phyloP scores from a whole-genome alignment of 192 early-diverging fungal genomes.

The Linderina pennispora region DNA sequence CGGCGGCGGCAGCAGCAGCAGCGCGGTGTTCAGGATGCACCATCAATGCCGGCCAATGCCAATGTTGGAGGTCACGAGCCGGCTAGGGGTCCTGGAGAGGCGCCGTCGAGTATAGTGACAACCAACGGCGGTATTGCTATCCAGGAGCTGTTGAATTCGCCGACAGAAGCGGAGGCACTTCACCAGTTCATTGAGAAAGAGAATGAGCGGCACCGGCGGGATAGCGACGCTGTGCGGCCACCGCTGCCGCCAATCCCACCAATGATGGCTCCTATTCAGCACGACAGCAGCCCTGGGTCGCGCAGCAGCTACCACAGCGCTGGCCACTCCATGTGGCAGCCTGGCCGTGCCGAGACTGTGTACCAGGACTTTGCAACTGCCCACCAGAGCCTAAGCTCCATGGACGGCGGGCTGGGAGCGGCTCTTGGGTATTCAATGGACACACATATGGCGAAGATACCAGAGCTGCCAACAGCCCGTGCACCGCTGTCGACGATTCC shows the following conservation, averaged over 20 bases:
- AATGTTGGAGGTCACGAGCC: too few relatives aligned
- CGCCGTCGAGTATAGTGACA: too few relatives aligned
- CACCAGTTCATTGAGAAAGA: slow-evolving; percentile 40
- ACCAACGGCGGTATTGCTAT: slow-evolving; percentile 30
- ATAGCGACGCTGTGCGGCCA: slow-evolving; percentile 17
- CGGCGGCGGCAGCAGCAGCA: not conserved
- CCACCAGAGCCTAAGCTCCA: slow-evolving; percentile 42
- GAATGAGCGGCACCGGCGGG: slow-evolving; percentile 36
- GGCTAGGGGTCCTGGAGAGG: too few relatives aligned
- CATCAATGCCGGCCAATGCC: too few relatives aligned
- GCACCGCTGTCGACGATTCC: slow-evolving; percentile 2
- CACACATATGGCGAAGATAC: too few relatives aligned
- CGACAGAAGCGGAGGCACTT: slow-evolving; percentile 13
- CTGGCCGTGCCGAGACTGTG: slow-evolving; percentile 34
- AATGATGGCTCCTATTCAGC: too few relatives aligned
- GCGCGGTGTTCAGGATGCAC: too few relatives aligned
- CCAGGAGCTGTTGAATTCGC: slow-evolving; percentile 37
- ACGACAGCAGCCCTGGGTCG: slow-evolving; percentile 36
- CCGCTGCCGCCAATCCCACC: slow-evolving; percentile 3
- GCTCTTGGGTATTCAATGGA: too few relatives aligned
- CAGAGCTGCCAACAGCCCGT: too few relatives aligned
- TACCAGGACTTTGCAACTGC: slow-evolving; percentile 41
- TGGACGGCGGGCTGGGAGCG: slow-evolving; percentile 20
- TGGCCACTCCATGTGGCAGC: slow-evolving; percentile 35
- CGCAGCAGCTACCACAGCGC: slow-evolving; percentile 46